phyloP scores from a whole-genome alignment of 2,329 filamentous ascomycete genomes.

The Albifimbria verrucaria region DNA sequence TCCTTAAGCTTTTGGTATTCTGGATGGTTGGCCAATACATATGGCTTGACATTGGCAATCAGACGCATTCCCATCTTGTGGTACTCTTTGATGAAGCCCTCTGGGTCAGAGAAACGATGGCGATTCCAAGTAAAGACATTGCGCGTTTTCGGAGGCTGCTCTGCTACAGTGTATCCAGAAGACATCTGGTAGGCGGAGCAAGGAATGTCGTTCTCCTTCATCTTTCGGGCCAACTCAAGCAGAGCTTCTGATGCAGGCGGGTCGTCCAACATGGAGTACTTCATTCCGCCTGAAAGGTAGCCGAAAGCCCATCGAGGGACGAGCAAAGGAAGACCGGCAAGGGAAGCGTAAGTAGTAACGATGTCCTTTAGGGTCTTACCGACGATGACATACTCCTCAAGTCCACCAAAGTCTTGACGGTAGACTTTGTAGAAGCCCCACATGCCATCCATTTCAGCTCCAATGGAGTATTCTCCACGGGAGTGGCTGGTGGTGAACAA shows the following conservation, averaged over 20 bases:
- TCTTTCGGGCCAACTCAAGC: constrained; percentile 57
- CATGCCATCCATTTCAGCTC: constrained; percentile 71
- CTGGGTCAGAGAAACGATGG: constrained; percentile 66
- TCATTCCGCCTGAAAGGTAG: constrained; percentile 65
- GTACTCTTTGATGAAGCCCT: constrained; percentile 59
- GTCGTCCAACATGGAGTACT: constrained; percentile 47
- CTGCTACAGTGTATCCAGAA: constrained; percentile 68
- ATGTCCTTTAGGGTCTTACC: constrained; percentile 65
- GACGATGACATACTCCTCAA: constrained; percentile 68
- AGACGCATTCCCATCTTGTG: constrained; percentile 64
- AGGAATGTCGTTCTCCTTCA: constrained; percentile 63
- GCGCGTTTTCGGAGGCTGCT: constrained; percentile 63
- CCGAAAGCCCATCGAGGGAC: constrained; percentile 72
- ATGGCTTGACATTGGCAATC: constrained; percentile 71
- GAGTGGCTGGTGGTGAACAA: constrained; percentile 66
- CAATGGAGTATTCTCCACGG: constrained; percentile 62
- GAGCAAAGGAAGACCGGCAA: constrained; percentile 65
- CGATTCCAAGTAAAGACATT: constrained; percentile 69
- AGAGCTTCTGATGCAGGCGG: constrained; percentile 56
- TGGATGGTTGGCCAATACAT: constrained; percentile 64
- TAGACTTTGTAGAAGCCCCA: constrained; percentile 75
- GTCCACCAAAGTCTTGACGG: constrained; percentile 66
- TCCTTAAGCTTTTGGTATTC: constrained; percentile 60
- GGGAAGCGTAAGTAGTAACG: constrained; percentile 61
- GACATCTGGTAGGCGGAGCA: constrained; percentile 72